These are phyloP conservation scores for Solanum chacoense DNA, from an alignment of 305 asterid genomes.

Conservation along the genomic window DNA sequence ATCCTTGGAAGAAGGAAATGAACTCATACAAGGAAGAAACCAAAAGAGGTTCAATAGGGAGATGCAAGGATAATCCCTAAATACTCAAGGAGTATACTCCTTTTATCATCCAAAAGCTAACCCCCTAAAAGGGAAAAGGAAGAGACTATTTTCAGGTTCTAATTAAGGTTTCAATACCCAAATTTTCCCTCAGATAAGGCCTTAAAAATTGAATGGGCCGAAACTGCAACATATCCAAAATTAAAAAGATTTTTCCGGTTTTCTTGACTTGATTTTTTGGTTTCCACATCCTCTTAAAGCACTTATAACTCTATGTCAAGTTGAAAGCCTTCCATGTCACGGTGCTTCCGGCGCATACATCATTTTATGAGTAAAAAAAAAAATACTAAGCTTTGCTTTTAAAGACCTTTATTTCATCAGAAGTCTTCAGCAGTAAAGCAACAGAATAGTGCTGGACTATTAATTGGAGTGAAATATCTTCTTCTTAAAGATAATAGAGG, in stretches of 20 bases:
- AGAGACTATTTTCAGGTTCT: not conserved
- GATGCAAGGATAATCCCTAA: not conserved
- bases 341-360: not conserved
- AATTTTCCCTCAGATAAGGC: not conserved
- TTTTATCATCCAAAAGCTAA: not conserved
- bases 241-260: not conserved
- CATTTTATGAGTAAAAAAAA: not conserved
- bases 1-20: not conserved
- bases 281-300: not conserved
- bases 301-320: not conserved
- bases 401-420: not conserved
- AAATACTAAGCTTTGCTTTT: not conserved
- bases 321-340: not conserved
- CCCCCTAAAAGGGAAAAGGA: not conserved
- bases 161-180: not conserved
- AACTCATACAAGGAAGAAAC: not conserved
- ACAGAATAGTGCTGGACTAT: not conserved
- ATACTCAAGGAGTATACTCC: not conserved
- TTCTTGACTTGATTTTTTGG: not conserved
- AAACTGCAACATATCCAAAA: not conserved
- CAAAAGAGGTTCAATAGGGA: not conserved
- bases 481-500: slow-evolving; percentile 16
- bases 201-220: not conserved
- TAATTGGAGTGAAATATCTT: not conserved
- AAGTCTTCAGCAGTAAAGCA: not conserved